Evolutionary conservation across 805 yeast genomes (phyloP).

Genomic region (Lipomyces chichibuensis): DNA sequence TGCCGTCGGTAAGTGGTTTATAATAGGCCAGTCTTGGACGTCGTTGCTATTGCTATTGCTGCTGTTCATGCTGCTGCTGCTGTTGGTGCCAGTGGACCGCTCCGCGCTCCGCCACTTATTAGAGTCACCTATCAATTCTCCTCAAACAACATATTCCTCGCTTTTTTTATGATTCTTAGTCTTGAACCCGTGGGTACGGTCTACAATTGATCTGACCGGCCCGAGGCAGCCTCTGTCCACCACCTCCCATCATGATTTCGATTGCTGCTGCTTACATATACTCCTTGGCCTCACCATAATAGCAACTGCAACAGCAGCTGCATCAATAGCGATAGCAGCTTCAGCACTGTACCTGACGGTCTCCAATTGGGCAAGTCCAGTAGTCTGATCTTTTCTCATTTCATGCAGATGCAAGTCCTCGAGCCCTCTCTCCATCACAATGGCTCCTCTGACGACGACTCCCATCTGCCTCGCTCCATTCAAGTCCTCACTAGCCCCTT

Average conservation of each 20-base stretch:
- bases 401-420: conserved; percentile 2
- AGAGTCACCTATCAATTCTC: background rate
- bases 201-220: background rate
- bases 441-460: background rate
- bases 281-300: background rate
- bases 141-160: background rate
- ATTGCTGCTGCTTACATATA: background rate
- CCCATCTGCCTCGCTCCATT: conserved; percentile 7
- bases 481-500: conserved; percentile 18
- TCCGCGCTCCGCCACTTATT: background rate
- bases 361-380: background rate
- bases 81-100: too few relatives aligned
- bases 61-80: background rate
- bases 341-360: background rate
- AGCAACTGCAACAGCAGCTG: too few relatives aligned
- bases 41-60: background rate
- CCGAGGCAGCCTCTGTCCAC: background rate
- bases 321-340: background rate
- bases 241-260: background rate
- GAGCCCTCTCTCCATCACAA: background rate
- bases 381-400: background rate
- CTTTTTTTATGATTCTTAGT: background rate
- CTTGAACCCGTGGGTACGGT: too few relatives aligned
- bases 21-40: background rate
- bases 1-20: conserved; percentile 17